Conservation (phyloP, 2,329 filamentous ascomycete genomes). For the Ophiocordyceps robertsii region DNA sequence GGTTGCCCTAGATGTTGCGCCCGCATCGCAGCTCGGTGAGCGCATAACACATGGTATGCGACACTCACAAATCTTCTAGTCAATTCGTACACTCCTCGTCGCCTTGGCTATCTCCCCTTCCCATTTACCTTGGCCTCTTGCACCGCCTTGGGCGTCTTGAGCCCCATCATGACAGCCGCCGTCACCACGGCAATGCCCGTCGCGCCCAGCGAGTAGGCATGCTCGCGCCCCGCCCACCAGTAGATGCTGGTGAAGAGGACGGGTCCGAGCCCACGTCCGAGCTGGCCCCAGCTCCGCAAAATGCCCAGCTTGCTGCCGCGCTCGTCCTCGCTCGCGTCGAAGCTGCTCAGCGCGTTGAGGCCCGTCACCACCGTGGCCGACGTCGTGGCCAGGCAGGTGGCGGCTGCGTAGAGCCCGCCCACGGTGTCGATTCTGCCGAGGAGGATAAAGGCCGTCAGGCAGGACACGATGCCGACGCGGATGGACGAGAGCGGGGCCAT, state of each 20-base stretch:
- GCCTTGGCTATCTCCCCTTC: slow-evolving; percentile 6
- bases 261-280: slow-evolving; percentile 76
- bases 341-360: slow-evolving; percentile 80
- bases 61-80: too few species aligned
- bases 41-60: too few species aligned
- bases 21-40: too few species aligned
- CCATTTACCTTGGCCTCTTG: slow-evolving; percentile 1
- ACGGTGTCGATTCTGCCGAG: slow-evolving; percentile 59
- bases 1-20: too few species aligned
- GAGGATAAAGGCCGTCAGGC: slow-evolving; percentile 66
- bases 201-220: slow-evolving; percentile 72
- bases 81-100: too few species aligned
- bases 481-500: slow-evolving; percentile 71
- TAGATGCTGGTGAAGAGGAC: slow-evolving; percentile 88
- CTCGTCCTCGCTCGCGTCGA: slow-evolving; percentile 70
- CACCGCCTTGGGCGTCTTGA: slow-evolving; percentile 47
- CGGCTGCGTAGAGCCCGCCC: slow-evolving; percentile 63
- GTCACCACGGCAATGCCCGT: slow-evolving; percentile 66
- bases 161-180: slow-evolving; percentile 52
- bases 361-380: slow-evolving; percentile 92
- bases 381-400: slow-evolving; percentile 73
- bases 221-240: slow-evolving; percentile 91
- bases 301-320: slow-evolving; percentile 78
- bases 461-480: slow-evolving; percentile 64
- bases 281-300: slow-evolving; percentile 70